Percentiles rank a stretch among this genome's conserved stretches.
Evolutionary conservation across 345 rosid species (phyloP).

Genomic region (Erysimum cheiranthoides): DNA sequence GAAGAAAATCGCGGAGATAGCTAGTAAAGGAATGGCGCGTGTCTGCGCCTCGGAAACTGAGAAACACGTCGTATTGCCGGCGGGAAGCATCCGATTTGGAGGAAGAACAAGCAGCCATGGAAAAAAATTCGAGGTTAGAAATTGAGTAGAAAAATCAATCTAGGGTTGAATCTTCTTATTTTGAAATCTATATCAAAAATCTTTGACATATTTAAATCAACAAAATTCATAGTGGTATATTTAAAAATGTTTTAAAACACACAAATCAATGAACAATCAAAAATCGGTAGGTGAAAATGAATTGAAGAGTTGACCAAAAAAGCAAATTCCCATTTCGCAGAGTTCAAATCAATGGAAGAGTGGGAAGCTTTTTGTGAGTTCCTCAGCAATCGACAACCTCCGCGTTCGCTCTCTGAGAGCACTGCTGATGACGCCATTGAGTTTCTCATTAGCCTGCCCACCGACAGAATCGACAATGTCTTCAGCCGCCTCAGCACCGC

Average conservation of each 20-base stretch:
- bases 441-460: background rate
- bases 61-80: conserved; percentile 42
- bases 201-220: too few relatives aligned
- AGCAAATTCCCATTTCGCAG: too few relatives aligned
- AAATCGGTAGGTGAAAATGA: too few relatives aligned
- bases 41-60: conserved; percentile 48
- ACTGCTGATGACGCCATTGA: background rate
- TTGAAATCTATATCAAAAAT: too few relatives aligned
- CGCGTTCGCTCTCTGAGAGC: background rate
- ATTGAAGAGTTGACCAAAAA: too few relatives aligned
- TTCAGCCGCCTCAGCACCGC: background rate
- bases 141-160: background rate
- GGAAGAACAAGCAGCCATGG: conserved; percentile 21
- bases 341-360: background rate
- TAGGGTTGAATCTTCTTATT: background rate
- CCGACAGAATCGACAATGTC: background rate
- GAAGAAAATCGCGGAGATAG: conserved; percentile 34
- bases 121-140: background rate
- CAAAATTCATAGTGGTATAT: too few relatives aligned
- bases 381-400: background rate
- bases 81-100: conserved; percentile 20
- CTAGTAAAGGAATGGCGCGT: conserved; percentile 37
- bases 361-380: background rate
- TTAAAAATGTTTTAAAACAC: too few relatives aligned
- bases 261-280: too few relatives aligned